Evolutionary conservation across 257 asterid genomes (phyloP).

Genomic region (Handroanthus guayacan): DNA sequence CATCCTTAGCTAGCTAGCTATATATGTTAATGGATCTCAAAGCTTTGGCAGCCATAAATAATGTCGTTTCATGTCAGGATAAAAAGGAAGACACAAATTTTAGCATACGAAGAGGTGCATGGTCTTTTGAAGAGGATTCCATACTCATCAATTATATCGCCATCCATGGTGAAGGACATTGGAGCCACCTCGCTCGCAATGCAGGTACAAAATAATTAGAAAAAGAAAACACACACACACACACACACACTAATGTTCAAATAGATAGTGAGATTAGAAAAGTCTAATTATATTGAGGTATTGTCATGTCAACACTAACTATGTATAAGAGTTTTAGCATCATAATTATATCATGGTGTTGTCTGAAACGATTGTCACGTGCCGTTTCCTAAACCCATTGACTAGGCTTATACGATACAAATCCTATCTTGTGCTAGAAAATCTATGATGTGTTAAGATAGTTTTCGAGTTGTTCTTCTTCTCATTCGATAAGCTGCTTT

Average conservation of each 20-base stretch:
- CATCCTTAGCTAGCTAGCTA: not conserved
- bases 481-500: too few species aligned
- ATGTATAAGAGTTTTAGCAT: too few species aligned
- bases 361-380: too few species aligned
- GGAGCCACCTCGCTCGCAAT: slow-evolving; percentile 38
- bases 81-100: slow-evolving; percentile 4
- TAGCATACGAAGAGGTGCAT: slow-evolving; percentile 35
- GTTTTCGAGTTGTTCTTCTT: too few species aligned
- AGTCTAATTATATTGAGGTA: too few species aligned
- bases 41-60: not conserved
- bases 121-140: slow-evolving; percentile 47
- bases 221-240: not conserved
- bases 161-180: slow-evolving; percentile 41
- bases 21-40: slow-evolving; percentile 9
- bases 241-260: not conserved
- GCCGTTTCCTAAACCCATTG: too few species aligned
- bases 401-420: too few species aligned
- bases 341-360: too few species aligned
- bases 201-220: slow-evolving; percentile 25
- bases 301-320: too few species aligned
- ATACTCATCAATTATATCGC: slow-evolving; percentile 40
- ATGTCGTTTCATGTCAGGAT: not conserved
- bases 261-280: not conserved
- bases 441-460: too few species aligned
- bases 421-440: too few species aligned